A percentile compares a stretch with the other conserved stretches of the same genome.
phyloP scores from a whole-genome alignment of 768 basidiomycete species.

The Cubamyces sp. region DNA sequence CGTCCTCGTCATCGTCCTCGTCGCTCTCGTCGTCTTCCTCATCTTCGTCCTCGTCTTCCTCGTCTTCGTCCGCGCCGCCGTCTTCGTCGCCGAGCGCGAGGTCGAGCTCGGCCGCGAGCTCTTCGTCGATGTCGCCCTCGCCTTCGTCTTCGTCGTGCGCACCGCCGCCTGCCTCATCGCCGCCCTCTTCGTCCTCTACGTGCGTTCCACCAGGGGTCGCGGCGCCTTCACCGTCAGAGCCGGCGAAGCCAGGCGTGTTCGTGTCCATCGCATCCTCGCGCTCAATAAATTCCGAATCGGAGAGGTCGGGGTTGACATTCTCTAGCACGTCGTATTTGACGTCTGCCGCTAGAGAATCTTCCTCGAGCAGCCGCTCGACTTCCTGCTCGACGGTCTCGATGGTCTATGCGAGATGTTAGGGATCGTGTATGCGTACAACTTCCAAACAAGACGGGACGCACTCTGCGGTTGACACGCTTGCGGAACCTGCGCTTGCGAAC shows the following conservation, averaged over 20 bases:
- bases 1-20: conserved; percentile 83
- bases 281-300: conserved; percentile 86
- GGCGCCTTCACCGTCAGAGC: conserved; percentile 67
- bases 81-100: conserved; percentile 73
- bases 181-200: conserved; percentile 55
- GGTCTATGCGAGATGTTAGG: conserved; percentile 50
- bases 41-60: conserved; percentile 69
- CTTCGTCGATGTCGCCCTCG: conserved; percentile 86
- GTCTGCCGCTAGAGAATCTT: conserved; percentile 74
- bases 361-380: conserved; percentile 83
- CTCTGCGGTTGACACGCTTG: conserved; percentile 83
- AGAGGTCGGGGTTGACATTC: conserved; percentile 88
- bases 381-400: conserved; percentile 95
- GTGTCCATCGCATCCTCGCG: conserved; percentile 63
- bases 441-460: conserved; percentile 39
- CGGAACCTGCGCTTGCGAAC: conserved; percentile 91
- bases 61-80: conserved; percentile 64
- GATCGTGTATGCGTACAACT: not conserved
- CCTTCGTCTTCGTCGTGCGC: conserved; percentile 60
- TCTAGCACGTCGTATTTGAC: conserved; percentile 87
- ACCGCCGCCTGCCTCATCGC: conserved; percentile 49
- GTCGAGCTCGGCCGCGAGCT: conserved; percentile 86
- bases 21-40: conserved; percentile 56
- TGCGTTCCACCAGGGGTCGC: conserved; percentile 61
- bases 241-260: conserved; percentile 68